Percentiles rank a stretch among this genome's conserved stretches.
phyloP scores from a whole-genome alignment of 1,139 yeast genomes.

The Candida dubliniensis region DNA sequence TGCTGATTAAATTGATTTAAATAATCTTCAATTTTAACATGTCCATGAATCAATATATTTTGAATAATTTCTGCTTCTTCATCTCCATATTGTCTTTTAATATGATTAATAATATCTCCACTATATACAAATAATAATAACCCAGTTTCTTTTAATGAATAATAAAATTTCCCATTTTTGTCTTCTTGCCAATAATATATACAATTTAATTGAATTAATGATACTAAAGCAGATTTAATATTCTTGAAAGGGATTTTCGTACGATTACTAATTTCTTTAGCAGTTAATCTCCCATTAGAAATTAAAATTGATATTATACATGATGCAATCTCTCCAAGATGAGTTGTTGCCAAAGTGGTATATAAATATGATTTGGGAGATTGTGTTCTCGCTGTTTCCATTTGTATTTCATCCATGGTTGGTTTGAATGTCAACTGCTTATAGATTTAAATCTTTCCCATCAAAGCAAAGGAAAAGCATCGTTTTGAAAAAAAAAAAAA shows the following conservation, averaged over 20 bases:
- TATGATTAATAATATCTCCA: conserved; percentile 68
- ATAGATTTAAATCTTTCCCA: background rate
- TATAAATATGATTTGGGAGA: conserved; percentile 64
- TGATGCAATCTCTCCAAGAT: conserved; percentile 67
- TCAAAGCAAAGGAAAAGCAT: too few species aligned
- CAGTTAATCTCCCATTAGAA: conserved; percentile 58
- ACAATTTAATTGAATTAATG: conserved; percentile 66
- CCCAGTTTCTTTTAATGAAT: conserved; percentile 66
- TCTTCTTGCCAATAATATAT: conserved; percentile 55
- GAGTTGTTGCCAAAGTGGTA: conserved; percentile 52
- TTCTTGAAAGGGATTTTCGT: conserved; percentile 42
- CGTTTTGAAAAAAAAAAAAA: too few species aligned
- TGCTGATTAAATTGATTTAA: conserved; percentile 39
- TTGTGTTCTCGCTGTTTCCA: conserved; percentile 39
- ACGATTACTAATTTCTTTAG: conserved; percentile 45
- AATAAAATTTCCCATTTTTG: conserved; percentile 45
- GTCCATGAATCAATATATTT: conserved; percentile 64
- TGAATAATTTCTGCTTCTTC: conserved; percentile 69
- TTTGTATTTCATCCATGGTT: conserved; percentile 16
- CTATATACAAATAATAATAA: conserved; percentile 64
- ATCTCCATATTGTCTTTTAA: conserved; percentile 43
- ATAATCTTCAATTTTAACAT: conserved; percentile 62
- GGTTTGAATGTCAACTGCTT: background rate
- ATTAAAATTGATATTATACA: conserved; percentile 52
- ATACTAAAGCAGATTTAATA: conserved; percentile 59